phyloP scores from a whole-genome alignment of 495 filamentous ascomycete genomes.

The Hypoxylon fuscum region DNA sequence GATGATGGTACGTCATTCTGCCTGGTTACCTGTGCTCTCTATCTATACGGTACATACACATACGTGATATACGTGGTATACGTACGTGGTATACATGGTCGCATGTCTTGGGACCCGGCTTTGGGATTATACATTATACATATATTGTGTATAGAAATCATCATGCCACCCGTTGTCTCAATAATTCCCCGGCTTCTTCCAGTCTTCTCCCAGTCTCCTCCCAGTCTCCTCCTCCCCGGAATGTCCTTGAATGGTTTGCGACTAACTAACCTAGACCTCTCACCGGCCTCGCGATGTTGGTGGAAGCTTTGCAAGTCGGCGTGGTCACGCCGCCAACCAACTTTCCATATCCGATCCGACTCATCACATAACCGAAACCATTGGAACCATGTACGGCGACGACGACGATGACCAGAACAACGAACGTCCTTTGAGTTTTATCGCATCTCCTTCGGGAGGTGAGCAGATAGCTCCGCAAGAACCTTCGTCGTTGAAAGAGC shows the following conservation, averaged over 20 bases:
- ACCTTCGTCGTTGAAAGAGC: conserved; percentile 44
- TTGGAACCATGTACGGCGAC: conserved; percentile 94
- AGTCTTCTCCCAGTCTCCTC: not conserved
- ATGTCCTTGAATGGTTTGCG: not conserved
- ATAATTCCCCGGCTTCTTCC: not conserved
- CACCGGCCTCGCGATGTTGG: conserved; percentile 63
- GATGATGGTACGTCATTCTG: conserved; percentile 47
- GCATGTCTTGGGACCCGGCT: conserved; percentile 22
- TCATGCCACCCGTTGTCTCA: not conserved
- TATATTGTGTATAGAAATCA: no score
- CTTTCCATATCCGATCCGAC: conserved; percentile 69
- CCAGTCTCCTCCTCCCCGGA: not conserved
- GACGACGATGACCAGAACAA: conserved; percentile 67
- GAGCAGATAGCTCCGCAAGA: conserved; percentile 46
- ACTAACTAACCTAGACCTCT: conserved; percentile 58
- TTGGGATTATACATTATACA: no score
- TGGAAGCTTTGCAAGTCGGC: conserved; percentile 63
- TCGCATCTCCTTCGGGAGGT: conserved; percentile 51
- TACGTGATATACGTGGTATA: not conserved
- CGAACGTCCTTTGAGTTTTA: conserved; percentile 57
- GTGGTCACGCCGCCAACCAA: conserved; percentile 63
- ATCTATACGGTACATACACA: not conserved
- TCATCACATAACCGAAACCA: conserved; percentile 98
- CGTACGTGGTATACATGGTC: conserved; percentile 6
- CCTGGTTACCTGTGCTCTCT: no score